Conservation (phyloP, 1,139 yeast genomes). For the Suhomyces kunorum region DNA sequence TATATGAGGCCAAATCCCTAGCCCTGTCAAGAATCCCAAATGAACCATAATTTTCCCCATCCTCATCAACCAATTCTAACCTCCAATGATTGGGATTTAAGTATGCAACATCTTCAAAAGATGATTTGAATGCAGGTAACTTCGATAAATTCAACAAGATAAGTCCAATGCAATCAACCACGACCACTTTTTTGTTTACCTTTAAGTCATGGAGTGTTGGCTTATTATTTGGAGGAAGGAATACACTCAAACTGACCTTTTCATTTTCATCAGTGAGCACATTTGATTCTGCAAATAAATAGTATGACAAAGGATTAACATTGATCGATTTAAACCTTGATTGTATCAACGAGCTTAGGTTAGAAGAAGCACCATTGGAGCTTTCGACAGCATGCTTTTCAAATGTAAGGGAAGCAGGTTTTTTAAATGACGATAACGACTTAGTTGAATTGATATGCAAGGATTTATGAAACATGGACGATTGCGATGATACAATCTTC, state of each 20-base stretch:
- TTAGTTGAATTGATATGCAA: slow-evolving; percentile 4
- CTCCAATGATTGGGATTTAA: slow-evolving; percentile 66
- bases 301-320: slow-evolving; percentile 54
- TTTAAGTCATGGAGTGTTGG: slow-evolving; percentile 36
- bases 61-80: slow-evolving; percentile 73
- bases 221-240: slow-evolving; percentile 37
- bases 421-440: slow-evolving; percentile 4
- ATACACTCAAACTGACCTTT: slow-evolving; percentile 34
- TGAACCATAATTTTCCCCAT: slow-evolving; percentile 75
- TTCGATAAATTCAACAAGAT: slow-evolving; percentile 42
- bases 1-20: slow-evolving; percentile 55
- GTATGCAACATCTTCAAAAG: slow-evolving; percentile 17
- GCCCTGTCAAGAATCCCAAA: slow-evolving; percentile 69
- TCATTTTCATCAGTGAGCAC: slow-evolving; percentile 4
- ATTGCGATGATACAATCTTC: slow-evolving; percentile 11
- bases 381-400: slow-evolving; percentile 25
- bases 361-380: slow-evolving; percentile 22
- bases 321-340: slow-evolving; percentile 37
- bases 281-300: slow-evolving; percentile 45
- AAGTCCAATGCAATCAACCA: slow-evolving; percentile 67
- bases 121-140: slow-evolving; percentile 22
- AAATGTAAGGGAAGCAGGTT: slow-evolving; percentile 21
- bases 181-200: slow-evolving; percentile 48
- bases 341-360: slow-evolving; percentile 44
- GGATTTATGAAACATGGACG: slow-evolving; percentile 5